phyloP scores from a whole-genome alignment of 805 yeast genomes.

The Blastobotrys americana region DNA sequence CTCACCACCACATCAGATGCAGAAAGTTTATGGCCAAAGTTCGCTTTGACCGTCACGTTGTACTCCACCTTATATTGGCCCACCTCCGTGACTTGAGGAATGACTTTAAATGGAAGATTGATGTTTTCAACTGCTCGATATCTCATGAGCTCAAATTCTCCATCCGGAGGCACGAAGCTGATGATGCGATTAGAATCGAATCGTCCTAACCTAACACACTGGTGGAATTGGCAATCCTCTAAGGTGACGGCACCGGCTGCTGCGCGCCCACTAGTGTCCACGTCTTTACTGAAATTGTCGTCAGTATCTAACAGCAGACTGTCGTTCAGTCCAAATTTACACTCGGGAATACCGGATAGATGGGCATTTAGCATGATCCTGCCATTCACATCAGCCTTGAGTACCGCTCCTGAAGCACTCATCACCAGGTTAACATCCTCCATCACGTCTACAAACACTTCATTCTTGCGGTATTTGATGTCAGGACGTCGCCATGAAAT shows the following conservation, averaged over 20 bases:
- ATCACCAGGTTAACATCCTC: slow-evolving; percentile 70
- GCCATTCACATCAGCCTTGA: slow-evolving; percentile 73
- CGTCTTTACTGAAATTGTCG: slow-evolving; percentile 13
- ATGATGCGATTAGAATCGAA: slow-evolving; percentile 61
- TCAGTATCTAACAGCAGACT: slow-evolving; percentile 29
- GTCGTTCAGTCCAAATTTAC: slow-evolving; percentile 73
- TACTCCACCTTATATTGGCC: slow-evolving; percentile 46
- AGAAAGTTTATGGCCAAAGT: slow-evolving; percentile 43
- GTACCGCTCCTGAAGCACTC: slow-evolving; percentile 48
- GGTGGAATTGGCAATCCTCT: slow-evolving; percentile 80
- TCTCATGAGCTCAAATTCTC: slow-evolving; percentile 73
- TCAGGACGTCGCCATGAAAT: slow-evolving; percentile 67
- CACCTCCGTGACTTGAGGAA: slow-evolving; percentile 44
- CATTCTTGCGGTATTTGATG: slow-evolving; percentile 73
- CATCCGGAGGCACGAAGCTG: slow-evolving; percentile 80
- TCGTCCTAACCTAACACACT: slow-evolving; percentile 67
- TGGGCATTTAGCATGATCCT: slow-evolving; percentile 61
- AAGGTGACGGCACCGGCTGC: slow-evolving; percentile 47
- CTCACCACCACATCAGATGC: slow-evolving; percentile 59
- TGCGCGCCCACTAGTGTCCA: slow-evolving; percentile 26
- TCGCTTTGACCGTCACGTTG: slow-evolving; percentile 54
- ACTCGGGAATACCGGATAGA: slow-evolving; percentile 74
- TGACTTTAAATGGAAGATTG: slow-evolving; percentile 62
- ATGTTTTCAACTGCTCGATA: slow-evolving; percentile 56
- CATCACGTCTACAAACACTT: slow-evolving; percentile 64